Evolutionary conservation across 306 rosid genomes (phyloP), one percentile per base, ranked within the genome.

Genomic region (Cucurbita argyrosperma): DNA sequence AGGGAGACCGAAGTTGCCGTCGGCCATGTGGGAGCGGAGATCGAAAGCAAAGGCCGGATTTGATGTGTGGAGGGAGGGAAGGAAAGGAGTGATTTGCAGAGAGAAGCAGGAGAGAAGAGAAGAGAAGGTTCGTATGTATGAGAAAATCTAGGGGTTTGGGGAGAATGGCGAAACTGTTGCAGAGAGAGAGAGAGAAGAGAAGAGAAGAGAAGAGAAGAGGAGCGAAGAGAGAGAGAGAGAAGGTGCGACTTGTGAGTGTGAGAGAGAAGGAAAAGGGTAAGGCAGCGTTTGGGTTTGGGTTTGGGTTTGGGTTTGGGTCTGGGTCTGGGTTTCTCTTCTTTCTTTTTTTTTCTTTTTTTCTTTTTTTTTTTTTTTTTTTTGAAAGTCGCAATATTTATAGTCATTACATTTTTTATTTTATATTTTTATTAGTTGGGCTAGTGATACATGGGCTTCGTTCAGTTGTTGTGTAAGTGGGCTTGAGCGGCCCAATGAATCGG

Each of bases 1-100:
- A 4, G 88, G 86, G 3, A 82, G 90, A 83, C 82, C 86, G 83
- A 84, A 71, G 76, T 86, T 86, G 62, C 83, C 77, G 74, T 86
- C 84, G 60, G 85, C 90, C 90, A 86, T 86, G 39, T 65, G 10
- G 18, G 52, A 45, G 19, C 10, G 53, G 71, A 65, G 71, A 65
- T 65, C 53, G 71, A 43, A 43, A 43, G 35, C 7, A 19, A 43
- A 65, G 71, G 38, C 16, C 16, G 30, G 71, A 39, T 64, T 64
- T 1, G 26, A 16, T 47, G 11, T 16, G 0, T 19, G 71, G 26
- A 62, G 21, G 39, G 21, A 59, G 40, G 46, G 51, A 50, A 30
- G 71, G 30, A 39, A 46, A 38, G 64, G 42, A 30, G 80, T 46
- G 51, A 10, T 11, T 57, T 30, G 18, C n/a, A 39, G 76, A 71